Base-by-base conservation (phyloP, 352 stramenopile genomes). In the Globisporangium rhizosaccharum region DNA sequence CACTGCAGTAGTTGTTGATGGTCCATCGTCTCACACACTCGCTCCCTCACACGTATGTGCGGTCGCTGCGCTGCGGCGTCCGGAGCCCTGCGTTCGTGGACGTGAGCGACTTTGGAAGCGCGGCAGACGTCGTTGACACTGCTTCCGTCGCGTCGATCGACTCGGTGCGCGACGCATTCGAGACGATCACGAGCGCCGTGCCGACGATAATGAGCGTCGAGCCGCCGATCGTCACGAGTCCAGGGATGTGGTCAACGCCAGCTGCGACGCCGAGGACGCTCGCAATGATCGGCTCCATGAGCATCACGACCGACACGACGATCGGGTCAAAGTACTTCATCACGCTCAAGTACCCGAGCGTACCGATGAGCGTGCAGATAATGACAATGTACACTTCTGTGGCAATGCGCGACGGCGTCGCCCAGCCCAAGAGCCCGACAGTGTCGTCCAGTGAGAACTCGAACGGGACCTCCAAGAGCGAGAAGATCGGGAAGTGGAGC, bases 281-380 rank as follows among this genome's bases (percentile, higher is more conserved):
- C 3, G 81, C 89, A n/a, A 92, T 69, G 51, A 96, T 88, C 8
- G 88, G 88, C 71, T 97, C 87, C 53, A 96, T 68, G 18, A 96
- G 64, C 54, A 82, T 93, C 28, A 96, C 84, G 51, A 94, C 89
- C 28, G 85, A 87, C 47, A 96, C 73, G 15, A 96, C 85, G 53
- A 97, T 91, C 25, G 88, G 80, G 61, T 96, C 88, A 62, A 97
- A 97, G 71, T 97, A 96, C 61, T 97, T 96, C 81, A 97, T 91
- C 46, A 95, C 86, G 44, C 77, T 88, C 63, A 97, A 83, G 73
- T 94, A 97, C 15, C 88, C 88, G 70, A 90, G 94, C 12, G 85
- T 96, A 48, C 89, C 87, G 23, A 96, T 74, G 51, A 88, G 70
- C 66, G 96, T 91, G 58, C 89, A 95, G 44, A 96, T 62, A 33